Evolutionary conservation across 768 basidiomycete species (phyloP).

Genomic region (Gautieria morchelliformis): DNA sequence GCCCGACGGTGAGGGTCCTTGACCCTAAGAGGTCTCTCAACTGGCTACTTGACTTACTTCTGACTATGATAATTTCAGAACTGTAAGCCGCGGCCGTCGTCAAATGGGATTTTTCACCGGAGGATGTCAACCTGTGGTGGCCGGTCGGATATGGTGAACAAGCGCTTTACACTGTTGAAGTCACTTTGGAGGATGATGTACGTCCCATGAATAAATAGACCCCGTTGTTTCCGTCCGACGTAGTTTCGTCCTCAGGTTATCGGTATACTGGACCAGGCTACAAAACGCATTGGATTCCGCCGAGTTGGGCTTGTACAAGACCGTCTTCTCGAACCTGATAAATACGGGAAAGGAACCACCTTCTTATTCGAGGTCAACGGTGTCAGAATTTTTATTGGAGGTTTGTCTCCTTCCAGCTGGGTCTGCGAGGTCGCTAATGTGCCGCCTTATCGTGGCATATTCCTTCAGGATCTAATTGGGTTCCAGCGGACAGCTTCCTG

Average conservation of each 20-base stretch:
- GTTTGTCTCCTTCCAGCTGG: conserved; percentile 10
- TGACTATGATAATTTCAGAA: neutral
- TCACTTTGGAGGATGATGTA: conserved; percentile 22
- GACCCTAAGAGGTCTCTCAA: too few relatives aligned
- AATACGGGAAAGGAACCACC: conserved; percentile 27
- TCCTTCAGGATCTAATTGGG: conserved; percentile 25
- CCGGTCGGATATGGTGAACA: conserved; percentile 32
- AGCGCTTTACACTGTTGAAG: conserved; percentile 27
- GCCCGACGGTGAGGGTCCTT: neutral
- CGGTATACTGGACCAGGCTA: conserved; percentile 9
- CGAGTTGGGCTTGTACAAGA: conserved; percentile 34
- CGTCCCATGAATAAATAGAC: neutral
- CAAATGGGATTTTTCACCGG: conserved; percentile 22
- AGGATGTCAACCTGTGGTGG: conserved; percentile 34
- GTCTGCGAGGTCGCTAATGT: neutral
- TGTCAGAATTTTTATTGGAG: conserved; percentile 36
- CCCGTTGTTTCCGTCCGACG: neutral
- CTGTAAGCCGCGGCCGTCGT: conserved; percentile 8
- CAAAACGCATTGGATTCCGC: conserved; percentile 33
- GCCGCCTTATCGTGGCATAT: neutral
- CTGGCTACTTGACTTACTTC: too few relatives aligned
- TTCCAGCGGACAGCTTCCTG: conserved; percentile 31
- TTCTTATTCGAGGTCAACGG: conserved; percentile 44
- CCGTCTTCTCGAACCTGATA: conserved; percentile 24
- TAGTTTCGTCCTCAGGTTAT: neutral